Evolutionary conservation across 2,329 filamentous ascomycete species (phyloP), one percentile per base, ranked within the genome.

Genomic region (Colletotrichum tofieldiae): DNA sequence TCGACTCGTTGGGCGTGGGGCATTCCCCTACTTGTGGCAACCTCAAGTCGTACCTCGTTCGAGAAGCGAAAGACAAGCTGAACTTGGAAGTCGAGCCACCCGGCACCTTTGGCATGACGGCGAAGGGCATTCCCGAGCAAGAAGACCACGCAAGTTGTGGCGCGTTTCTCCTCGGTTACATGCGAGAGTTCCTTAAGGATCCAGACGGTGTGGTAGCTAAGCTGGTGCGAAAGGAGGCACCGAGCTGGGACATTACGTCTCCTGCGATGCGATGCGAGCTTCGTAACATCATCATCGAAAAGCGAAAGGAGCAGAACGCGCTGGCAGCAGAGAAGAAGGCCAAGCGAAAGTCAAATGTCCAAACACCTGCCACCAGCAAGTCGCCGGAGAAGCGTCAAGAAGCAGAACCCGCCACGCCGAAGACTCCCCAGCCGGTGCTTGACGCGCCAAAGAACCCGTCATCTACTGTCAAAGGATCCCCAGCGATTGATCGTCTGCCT

Each of bases 101-200:
- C 18, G 43, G 75, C 49, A 77, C 80, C 3, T 77, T 84, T 39
- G 86, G 86, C 5, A 91, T 93, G 85, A 94, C 91, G 49, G 94
- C 93, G 5, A 93, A 89, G 72, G 86, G 88, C 9, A 92, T 98
- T 18, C 96, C 96, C 0, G 84, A 89, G 73, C 96, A 99, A 80
- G 83, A 90, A 60, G 98, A 99, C 78, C 93, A 88, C 76, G 95
- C 90, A 73, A 96, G 99, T 79, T 99, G 96, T 77, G 96, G 96
- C 11, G 84, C 98, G 0, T 99, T 93, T 76, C 84, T 98, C 3
- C 84, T 98, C 5, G 93, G 92, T 2, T 99, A 98, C 77, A 86
- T 97, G 65, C 89, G 94, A 75, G 91, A 93, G 74, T 98, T 99
- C 74, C 87, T 97, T 20, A 86, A 90, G 64, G 84, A 94, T 71